Conservation (phyloP, 192 early-diverging fungal genomes). For the Podila horticola region DNA sequence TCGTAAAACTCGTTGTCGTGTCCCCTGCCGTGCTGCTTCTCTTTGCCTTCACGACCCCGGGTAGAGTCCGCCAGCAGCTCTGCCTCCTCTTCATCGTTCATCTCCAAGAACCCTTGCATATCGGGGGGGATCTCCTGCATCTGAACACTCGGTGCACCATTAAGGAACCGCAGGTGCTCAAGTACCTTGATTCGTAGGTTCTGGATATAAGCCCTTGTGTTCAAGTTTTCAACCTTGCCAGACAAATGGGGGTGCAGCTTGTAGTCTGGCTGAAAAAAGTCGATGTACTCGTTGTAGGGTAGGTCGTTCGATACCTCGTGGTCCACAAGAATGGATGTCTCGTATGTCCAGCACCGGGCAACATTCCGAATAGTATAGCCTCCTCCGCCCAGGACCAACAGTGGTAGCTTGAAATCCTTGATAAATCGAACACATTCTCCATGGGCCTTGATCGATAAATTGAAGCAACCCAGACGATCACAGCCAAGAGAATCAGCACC, state of each 20-base stretch:
- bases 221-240: conserved; percentile 88
- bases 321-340: conserved; percentile 87
- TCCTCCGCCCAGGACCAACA: conserved; percentile 87
- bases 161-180: conserved; percentile 88
- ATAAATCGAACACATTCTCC: conserved; percentile 83
- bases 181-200: conserved; percentile 75
- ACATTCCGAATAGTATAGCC: conserved; percentile 95
- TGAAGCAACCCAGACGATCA: conserved; percentile 65
- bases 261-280: conserved; percentile 92
- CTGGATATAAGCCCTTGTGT: conserved; percentile 84
- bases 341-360: conserved; percentile 93
- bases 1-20: conserved; percentile 38
- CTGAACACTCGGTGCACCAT: conserved; percentile 94
- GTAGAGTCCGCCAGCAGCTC: conserved; percentile 51
- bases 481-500: conserved; percentile 73
- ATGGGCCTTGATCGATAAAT: conserved; percentile 73
- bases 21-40: conserved; percentile 22
- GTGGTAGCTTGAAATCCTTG: conserved; percentile 81
- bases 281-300: conserved; percentile 77
- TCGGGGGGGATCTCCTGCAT: conserved; percentile 89
- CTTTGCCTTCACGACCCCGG: conserved; percentile 39
- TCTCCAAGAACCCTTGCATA: conserved; percentile 64
- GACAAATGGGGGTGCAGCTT: conserved; percentile 88
- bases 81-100: conserved; percentile 63
- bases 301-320: conserved; percentile 78